Evolutionary conservation across 2,329 filamentous ascomycete genomes (phyloP).

Genomic region (Monosporascus sp.): DNA sequence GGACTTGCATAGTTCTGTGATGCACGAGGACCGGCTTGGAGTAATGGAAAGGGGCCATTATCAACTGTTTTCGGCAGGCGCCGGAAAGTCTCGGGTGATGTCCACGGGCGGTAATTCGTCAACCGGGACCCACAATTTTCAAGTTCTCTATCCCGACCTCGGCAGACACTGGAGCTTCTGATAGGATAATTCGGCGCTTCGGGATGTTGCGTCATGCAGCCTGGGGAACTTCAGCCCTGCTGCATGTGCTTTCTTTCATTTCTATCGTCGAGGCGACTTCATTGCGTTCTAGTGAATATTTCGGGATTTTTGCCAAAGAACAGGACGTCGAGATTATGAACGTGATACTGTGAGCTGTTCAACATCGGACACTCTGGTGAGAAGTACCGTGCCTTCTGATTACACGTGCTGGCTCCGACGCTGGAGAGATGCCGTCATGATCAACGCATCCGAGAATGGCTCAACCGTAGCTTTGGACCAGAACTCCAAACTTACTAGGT

Average conservation of each 20-base stretch:
- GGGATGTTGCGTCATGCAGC: conserved; percentile 5
- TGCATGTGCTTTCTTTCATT: no score
- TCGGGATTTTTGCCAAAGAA: no score
- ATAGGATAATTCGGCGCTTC: conserved; percentile 9
- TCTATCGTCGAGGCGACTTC: background rate
- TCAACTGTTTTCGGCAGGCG: background rate
- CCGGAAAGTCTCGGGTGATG: background rate
- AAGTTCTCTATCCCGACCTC: conserved; percentile 13
- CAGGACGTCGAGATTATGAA: background rate
- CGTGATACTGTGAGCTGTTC: background rate
- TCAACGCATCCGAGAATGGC: conserved; percentile 3
- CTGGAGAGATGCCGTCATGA: conserved; percentile 12
- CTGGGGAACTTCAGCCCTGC: background rate
- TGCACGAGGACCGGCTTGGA: no score
- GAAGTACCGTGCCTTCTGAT: no score
- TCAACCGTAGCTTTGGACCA: background rate
- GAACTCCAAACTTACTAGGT: no score
- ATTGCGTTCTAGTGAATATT: background rate
- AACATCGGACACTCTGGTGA: no score
- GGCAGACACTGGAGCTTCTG: conserved; percentile 7
- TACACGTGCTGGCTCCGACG: no score
- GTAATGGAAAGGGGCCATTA: background rate
- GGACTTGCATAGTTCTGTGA: no score
- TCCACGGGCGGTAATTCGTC: background rate
- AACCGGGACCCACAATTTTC: background rate